Percentiles rank a stretch among this genome's conserved stretches.
These are phyloP conservation scores for Meira nashicola DNA, from an alignment of 1,284 basidiomycete species.

Conservation along the genomic window DNA sequence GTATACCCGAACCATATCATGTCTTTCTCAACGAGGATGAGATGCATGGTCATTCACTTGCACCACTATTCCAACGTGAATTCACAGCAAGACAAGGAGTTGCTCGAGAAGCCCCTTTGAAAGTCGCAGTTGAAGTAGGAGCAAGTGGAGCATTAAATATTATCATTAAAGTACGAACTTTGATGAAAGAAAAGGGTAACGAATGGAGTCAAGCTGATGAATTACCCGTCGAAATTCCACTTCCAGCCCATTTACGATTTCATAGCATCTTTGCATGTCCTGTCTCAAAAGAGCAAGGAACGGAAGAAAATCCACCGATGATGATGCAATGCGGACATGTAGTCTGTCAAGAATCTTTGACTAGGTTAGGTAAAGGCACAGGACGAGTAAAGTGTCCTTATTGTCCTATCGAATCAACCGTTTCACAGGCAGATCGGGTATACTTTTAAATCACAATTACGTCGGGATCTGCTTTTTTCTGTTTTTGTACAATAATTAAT, in stretches of 20 bases:
- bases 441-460: conserved; percentile 30
- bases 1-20: conserved; percentile 33
- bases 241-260: conserved; percentile 70
- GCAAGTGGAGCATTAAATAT: conserved; percentile 78
- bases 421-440: conserved; percentile 36
- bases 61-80: conserved; percentile 77
- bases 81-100: conserved; percentile 81
- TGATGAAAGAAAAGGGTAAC: conserved; percentile 84
- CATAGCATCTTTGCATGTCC: conserved; percentile 97
- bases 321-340: conserved; percentile 88
- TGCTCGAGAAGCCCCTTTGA: conserved; percentile 78
- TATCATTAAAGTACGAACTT: conserved; percentile 84
- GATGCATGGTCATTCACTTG: conserved; percentile 64
- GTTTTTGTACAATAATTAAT: too few species aligned
- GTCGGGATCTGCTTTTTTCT: neutral
- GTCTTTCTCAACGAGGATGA: conserved; percentile 27
- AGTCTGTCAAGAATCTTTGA: conserved; percentile 39
- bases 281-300: conserved; percentile 94
- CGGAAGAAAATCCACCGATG: conserved; percentile 90
- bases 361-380: conserved; percentile 62
- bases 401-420: conserved; percentile 42
- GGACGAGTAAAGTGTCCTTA: conserved; percentile 56
- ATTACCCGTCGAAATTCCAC: conserved; percentile 86
- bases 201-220: conserved; percentile 87
- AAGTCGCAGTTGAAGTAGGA: conserved; percentile 82